phyloP scores from a whole-genome alignment of 2,329 filamentous ascomycete genomes.

The Corinectria fuckeliana region DNA sequence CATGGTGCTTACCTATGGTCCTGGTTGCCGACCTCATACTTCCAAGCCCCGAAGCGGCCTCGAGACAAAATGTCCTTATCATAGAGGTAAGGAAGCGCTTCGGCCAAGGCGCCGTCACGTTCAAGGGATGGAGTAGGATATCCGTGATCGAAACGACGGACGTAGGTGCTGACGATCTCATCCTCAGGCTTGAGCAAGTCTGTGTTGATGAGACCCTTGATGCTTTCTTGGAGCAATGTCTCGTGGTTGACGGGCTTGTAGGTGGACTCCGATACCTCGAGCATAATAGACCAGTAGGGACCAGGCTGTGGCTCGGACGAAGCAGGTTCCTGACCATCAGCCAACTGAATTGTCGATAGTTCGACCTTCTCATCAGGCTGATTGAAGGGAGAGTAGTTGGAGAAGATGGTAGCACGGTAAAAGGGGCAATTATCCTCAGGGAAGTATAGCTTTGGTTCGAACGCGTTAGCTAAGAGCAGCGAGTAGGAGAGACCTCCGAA shows the following conservation, averaged over 20 bases:
- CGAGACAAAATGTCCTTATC: constrained; percentile 91
- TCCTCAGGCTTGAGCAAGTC: constrained; percentile 90
- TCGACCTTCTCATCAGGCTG: constrained; percentile 84
- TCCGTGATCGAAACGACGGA: constrained; percentile 96
- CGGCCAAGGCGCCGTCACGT: constrained; percentile 90
- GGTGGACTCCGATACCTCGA: constrained; percentile 94
- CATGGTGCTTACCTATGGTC: constrained; percentile 72
- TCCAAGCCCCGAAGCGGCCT: constrained; percentile 96
- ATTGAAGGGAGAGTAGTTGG: constrained; percentile 99
- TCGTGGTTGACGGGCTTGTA: constrained; percentile 92
- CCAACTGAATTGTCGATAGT: constrained; percentile 84
- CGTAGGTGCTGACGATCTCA: constrained; percentile 97
- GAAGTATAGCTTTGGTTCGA: constrained; percentile 78
- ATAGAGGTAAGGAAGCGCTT: constrained; percentile 91
- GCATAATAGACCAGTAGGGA: constrained; percentile 99
- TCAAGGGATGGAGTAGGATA: constrained; percentile 96
- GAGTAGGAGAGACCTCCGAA: too few species aligned
- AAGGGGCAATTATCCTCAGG: constrained; percentile 98
- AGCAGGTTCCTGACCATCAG: constrained; percentile 80
- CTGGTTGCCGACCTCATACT: constrained; percentile 96
- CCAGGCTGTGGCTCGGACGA: constrained; percentile 79
- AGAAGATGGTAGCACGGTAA: constrained; percentile 99
- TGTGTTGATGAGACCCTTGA: constrained; percentile 96
- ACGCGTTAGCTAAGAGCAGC: neutral
- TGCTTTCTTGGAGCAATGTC: constrained; percentile 86